Evolutionary conservation across 2,329 filamentous ascomycete species (phyloP).

Genomic region (Pseudogymnoascus destructans): DNA sequence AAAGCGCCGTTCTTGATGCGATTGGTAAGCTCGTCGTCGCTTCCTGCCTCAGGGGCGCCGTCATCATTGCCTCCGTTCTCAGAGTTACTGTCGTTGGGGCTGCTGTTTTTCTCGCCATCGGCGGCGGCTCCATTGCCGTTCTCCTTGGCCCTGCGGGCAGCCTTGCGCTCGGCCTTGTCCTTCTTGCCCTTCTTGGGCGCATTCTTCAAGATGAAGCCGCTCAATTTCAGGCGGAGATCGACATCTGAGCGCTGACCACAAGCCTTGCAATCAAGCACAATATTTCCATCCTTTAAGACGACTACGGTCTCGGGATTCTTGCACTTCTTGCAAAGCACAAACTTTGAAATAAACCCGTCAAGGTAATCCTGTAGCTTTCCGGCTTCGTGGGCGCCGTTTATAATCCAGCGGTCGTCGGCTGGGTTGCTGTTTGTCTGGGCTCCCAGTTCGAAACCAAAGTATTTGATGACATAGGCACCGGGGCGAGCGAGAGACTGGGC

Average conservation of each 20-base stretch:
- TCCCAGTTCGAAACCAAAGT: conserved; percentile 97
- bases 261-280: conserved; percentile 94
- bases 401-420: conserved; percentile 97
- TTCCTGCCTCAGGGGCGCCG: conserved; percentile 53
- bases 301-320: conserved; percentile 98
- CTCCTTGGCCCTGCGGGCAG: conserved; percentile 73
- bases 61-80: conserved; percentile 41
- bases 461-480: conserved; percentile 95
- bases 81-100: conserved; percentile 49
- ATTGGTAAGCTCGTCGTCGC: conserved; percentile 85
- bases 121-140: conserved; percentile 30
- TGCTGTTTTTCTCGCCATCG: conserved; percentile 40
- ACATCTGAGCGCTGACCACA: conserved; percentile 89
- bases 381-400: conserved; percentile 95
- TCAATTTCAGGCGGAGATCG: conserved; percentile 87
- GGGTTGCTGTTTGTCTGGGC: conserved; percentile 98
- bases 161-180: conserved; percentile 86
- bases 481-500: conserved; percentile 85
- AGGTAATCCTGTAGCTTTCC: conserved; percentile 95
- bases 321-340: conserved; percentile 98
- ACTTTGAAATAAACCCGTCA: conserved; percentile 96
- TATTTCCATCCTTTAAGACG: conserved; percentile 83
- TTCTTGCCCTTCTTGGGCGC: conserved; percentile 90
- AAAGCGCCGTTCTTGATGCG: conserved; percentile 54
- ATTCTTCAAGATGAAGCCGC: conserved; percentile 94